phyloP scores from a whole-genome alignment of 495 filamentous ascomycete genomes.

The Entonaema liquescens region DNA sequence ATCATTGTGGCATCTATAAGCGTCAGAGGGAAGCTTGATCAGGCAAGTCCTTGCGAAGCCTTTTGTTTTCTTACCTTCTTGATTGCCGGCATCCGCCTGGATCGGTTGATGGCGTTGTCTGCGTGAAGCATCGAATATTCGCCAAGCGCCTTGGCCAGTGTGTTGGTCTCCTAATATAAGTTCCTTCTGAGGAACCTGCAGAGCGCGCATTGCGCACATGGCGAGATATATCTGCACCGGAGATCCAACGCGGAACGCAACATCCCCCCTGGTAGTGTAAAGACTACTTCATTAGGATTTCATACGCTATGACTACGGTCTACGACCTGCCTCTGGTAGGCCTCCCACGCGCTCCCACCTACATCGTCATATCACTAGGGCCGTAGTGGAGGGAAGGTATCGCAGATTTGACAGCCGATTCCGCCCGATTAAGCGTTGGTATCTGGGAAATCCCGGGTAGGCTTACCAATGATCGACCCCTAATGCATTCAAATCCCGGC shows the following conservation, averaged over 20 bases:
- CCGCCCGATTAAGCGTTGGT: slow-evolving; percentile 33
- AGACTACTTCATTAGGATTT: slow-evolving; percentile 37
- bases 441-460: slow-evolving; percentile 39
- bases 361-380: slow-evolving; percentile 11
- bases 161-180: slow-evolving; percentile 23
- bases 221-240: slow-evolving; percentile 37
- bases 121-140: slow-evolving; percentile 2
- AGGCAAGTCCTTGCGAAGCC: slow-evolving; percentile 47
- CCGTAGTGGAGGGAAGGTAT: slow-evolving; percentile 20
- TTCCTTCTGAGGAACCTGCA: background rate
- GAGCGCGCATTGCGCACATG: slow-evolving; percentile 25
- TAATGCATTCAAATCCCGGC: slow-evolving; percentile 37
- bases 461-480: slow-evolving; percentile 42
- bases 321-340: slow-evolving; percentile 8
- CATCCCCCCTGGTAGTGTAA: slow-evolving; percentile 37
- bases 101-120: slow-evolving; percentile 24
- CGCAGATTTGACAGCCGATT: slow-evolving; percentile 34
- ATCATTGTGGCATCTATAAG: slow-evolving; percentile 40
- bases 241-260: slow-evolving; percentile 39
- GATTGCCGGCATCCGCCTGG: slow-evolving; percentile 37
- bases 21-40: slow-evolving; percentile 30
- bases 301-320: slow-evolving; percentile 21
- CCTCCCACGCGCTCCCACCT: slow-evolving; percentile 28
- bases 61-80: slow-evolving; percentile 16
- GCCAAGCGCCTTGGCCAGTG: slow-evolving; percentile 9